Evolutionary conservation across 768 basidiomycete genomes (phyloP).

Genomic region (Collybiopsis luxurians): DNA sequence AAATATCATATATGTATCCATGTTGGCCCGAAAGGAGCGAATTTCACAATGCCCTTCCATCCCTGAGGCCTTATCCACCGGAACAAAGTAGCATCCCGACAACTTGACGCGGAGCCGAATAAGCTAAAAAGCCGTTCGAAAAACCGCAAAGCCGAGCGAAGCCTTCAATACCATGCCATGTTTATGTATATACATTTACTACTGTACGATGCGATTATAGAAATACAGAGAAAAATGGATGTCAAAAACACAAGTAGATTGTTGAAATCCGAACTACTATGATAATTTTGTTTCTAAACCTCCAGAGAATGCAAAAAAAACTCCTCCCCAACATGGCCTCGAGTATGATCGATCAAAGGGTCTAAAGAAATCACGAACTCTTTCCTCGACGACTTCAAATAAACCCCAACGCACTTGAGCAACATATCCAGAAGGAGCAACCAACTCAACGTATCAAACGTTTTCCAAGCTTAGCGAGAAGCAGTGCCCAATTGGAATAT

Average conservation of each 20-base stretch:
- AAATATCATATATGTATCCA: no score
- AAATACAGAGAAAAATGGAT: slow-evolving; percentile 1
- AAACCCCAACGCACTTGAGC: not conserved
- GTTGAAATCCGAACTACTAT: slow-evolving; percentile 52
- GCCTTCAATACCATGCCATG: not conserved
- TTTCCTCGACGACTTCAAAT: slow-evolving; percentile 8
- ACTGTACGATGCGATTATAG: not conserved
- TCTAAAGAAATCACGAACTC: not conserved
- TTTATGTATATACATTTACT: not conserved
- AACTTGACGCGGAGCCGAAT: no score
- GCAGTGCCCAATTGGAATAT: not conserved
- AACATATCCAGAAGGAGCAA: slow-evolving; percentile 6
- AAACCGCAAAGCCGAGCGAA: not conserved
- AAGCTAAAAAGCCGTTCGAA: not conserved
- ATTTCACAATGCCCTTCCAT: no score
- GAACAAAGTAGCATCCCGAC: no score
- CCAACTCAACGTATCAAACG: slow-evolving; percentile 22
- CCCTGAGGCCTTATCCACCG: no score
- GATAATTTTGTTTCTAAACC: slow-evolving; percentile 11
- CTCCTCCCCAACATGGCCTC: slow-evolving; percentile 5
- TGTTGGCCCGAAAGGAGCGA: no score
- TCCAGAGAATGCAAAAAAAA: not conserved
- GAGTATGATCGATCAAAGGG: no score
- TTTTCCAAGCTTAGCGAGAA: slow-evolving; percentile 20
- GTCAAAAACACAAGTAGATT: slow-evolving; percentile 33